Base-by-base conservation (phyloP, 805 yeast species). In the Wickerhamomyces sydowiorum region DNA sequence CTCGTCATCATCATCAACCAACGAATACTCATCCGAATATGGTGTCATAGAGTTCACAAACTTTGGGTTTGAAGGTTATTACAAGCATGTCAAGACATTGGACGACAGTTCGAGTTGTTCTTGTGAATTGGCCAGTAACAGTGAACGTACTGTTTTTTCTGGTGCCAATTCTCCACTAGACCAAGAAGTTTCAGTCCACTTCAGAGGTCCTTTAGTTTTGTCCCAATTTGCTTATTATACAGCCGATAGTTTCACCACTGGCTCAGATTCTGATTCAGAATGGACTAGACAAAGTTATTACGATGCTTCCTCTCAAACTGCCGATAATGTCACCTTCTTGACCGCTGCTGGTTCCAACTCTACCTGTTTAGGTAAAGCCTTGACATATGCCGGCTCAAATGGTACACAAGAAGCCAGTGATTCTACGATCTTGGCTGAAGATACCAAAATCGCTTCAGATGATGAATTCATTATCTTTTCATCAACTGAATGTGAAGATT, bases 171-270 rank as follows among this genome's bases (percentile, higher is more conserved):
- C 88, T 22, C 93, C 93, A 7, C 57, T 83, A 31, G 66, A 82
- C 57, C 80, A 74, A 50, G 89, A 79, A 57, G 67, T 84, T 21
- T 79, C 88, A 4, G 87, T 84, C 14, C 93, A 84, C 58, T 76
- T 84, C 60, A 74, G 93, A 65, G 93, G 93, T 36, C 93, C 93
- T 9, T 58, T 84, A 45, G 64, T 72, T 14, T 66, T 84, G 54
- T 61, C 65, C 45, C 72, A 75, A 52, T 84, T 83, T 56, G 90
- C 78, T 5, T 79, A 66, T 50, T 84, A 80, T 56, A 68, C 69
- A n/a, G 51, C 80, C 14, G 66, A 66, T 4, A 56, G 63, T 23
- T 79, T 66, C 49, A 52, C 49, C 1, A 20, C 42, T 9, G 69
- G 69, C 25, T 59, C 60, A 25, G 42, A 45, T 51, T 50, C 51